Evolutionary conservation across 257 asterid species (phyloP), one percentile per base, ranked within the genome.

Genomic region (Misopates orontium): DNA sequence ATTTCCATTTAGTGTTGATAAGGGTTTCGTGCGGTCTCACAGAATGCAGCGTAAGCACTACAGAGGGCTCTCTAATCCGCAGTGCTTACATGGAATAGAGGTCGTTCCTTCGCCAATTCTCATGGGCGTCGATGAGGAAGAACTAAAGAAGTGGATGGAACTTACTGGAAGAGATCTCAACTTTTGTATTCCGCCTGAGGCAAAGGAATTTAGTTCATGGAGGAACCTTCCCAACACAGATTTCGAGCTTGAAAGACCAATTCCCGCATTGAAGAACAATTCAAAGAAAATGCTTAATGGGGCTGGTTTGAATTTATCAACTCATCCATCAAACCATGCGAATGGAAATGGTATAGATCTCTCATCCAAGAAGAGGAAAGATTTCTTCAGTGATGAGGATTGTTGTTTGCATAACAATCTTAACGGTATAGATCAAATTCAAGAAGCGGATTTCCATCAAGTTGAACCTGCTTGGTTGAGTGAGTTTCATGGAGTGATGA

Each of bases 1-100:
- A 0, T 82, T 82, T 68, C 87, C 85, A 9, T 82, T 79, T 16
- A 70, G 83, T 47, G 75, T 42, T 15, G 87, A 82, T 36, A 77
- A 70, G 60, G 87, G 87, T n/a, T 82, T 82, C 14, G 87, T 79
- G 6, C 68, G 85, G 57, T 82, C 88, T 42, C 88, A 82, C 63
- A 79, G 64, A 66, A 82, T 82, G 88, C 88, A 82, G 47, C 22
- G 88, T 6, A 82, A 82, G 67, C 80, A 82, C 17, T 82, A 82
- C 40, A 57, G 88, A 40, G 85, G 88, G 0, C 79, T 82, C 60
- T 82, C 88, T 10, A 82, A 82, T 69, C 88, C 85, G 0, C 88
- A 82, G 75, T 82, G 88, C 50, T 66, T 82, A 45, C 88, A 82
- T 9, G 88, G 88, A 54, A 79, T 82, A 12, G 88, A 82, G 11